Evolutionary conservation across 805 yeast genomes (phyloP).

Genomic region (Suhomyces sp.): DNA sequence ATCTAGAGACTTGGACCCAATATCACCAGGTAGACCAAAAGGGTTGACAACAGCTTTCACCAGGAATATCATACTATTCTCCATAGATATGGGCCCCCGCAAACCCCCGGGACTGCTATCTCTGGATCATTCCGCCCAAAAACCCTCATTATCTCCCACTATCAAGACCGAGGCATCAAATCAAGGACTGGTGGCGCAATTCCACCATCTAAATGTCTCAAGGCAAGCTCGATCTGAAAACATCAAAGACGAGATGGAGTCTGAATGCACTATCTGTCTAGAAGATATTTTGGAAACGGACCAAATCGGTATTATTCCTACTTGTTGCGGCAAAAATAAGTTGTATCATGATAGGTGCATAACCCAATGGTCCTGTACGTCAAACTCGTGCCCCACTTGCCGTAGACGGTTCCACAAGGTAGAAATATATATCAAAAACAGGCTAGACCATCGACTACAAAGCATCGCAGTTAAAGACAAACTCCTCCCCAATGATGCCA

Average conservation of each 20-base stretch:
- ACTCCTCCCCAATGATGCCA: conserved; percentile 33
- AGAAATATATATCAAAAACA: conserved; percentile 22
- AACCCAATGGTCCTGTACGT: conserved; percentile 52
- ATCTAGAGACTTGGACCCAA: not conserved
- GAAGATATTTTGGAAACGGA: conserved; percentile 21
- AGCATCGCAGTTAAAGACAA: conserved; percentile 27
- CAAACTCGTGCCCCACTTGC: conserved; percentile 63
- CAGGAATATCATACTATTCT: not conserved
- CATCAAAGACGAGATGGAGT: conserved; percentile 7
- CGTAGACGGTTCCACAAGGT: conserved; percentile 44
- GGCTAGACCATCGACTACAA: conserved; percentile 7
- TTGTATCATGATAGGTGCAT: conserved; percentile 57
- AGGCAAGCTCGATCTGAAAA: not conserved
- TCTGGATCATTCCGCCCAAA: not conserved
- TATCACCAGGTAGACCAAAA: not conserved
- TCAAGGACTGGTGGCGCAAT: not conserved
- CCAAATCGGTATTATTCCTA: conserved; percentile 8
- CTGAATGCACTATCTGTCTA: conserved; percentile 61
- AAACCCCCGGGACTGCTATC: not conserved
- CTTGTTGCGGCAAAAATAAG: conserved; percentile 11
- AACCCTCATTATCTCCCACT: not conserved
- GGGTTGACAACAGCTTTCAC: not conserved
- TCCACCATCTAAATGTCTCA: not conserved
- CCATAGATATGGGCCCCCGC: not conserved
- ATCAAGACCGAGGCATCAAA: not conserved